Evolutionary conservation across 441 rosid species (phyloP).

Genomic region (Gossypium davidsonii): DNA sequence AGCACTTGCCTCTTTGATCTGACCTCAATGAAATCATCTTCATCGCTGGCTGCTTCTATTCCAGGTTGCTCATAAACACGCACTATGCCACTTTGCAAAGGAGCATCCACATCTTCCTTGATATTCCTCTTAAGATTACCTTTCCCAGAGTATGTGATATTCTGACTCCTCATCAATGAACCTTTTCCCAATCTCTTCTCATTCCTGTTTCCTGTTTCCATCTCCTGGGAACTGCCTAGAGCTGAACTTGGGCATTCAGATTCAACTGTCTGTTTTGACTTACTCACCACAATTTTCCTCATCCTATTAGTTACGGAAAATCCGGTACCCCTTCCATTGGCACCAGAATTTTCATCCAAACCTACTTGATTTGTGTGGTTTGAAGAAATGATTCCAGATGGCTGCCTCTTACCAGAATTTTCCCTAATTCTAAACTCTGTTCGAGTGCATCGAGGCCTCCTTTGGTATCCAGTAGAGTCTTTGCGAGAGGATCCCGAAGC

Average conservation of each 20-base stretch:
- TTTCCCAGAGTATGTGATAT: constrained; percentile 34
- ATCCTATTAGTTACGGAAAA: constrained; percentile 34
- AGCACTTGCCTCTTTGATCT: constrained; percentile 98
- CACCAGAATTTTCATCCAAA: constrained; percentile 46
- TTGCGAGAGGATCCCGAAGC: constrained; percentile 44
- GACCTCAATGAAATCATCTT: constrained; percentile 93
- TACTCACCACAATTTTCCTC: constrained; percentile 51
- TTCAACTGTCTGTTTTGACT: constrained; percentile 45
- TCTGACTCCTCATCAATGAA: constrained; percentile 36
- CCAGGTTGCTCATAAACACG: constrained; percentile 86
- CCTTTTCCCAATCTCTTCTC: constrained; percentile 50
- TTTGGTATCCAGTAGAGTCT: constrained; percentile 55
- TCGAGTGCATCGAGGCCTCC: constrained; percentile 53
- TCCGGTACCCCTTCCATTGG: constrained; percentile 36
- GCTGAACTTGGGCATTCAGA: constrained; percentile 39
- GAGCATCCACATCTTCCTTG: constrained; percentile 56
- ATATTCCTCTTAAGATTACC: constrained; percentile 41
- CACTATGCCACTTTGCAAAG: constrained; percentile 74
- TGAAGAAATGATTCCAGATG: constrained; percentile 27
- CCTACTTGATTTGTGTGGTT: constrained; percentile 33
- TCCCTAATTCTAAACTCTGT: constrained; percentile 80
- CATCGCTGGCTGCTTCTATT: constrained; percentile 87
- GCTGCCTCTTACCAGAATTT: constrained; percentile 36
- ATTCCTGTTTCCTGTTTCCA: constrained; percentile 35
- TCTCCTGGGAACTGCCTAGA: constrained; percentile 29